Evolutionary conservation across 2,329 filamentous ascomycete genomes (phyloP).

Genomic region (Talaromyces sp.): DNA sequence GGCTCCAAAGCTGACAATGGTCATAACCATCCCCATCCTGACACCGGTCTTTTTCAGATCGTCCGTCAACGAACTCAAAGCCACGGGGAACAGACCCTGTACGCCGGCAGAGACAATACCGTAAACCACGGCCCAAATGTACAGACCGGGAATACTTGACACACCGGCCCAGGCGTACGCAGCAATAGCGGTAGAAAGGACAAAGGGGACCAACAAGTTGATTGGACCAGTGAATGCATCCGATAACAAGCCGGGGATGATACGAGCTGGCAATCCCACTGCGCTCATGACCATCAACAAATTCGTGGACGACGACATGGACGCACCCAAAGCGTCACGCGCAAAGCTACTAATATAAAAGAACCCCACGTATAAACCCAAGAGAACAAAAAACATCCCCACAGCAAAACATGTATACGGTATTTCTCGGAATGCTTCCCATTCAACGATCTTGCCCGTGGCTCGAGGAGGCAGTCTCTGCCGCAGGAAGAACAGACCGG

Average conservation of each 20-base stretch:
- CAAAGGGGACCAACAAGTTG: conserved; percentile 12
- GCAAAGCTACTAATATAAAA: conserved; percentile 14
- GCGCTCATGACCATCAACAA: conserved; percentile 63
- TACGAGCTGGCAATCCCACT: conserved; percentile 53
- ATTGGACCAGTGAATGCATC: conserved; percentile 12
- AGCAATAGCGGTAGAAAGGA: not conserved
- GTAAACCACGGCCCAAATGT: conserved; percentile 11
- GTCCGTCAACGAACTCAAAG: conserved; percentile 50
- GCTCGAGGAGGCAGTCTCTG: conserved; percentile 9
- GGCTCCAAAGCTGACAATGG: conserved; percentile 49
- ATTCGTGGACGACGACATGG: conserved; percentile 49
- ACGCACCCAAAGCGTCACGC: conserved; percentile 36
- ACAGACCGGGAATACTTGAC: not conserved
- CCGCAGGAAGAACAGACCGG: conserved; percentile 3
- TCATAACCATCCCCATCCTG: conserved; percentile 55
- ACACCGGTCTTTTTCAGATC: conserved; percentile 51
- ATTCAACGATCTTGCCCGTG: conserved; percentile 10
- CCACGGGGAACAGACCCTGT: conserved; percentile 55
- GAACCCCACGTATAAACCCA: conserved; percentile 13
- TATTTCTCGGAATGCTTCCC: conserved; percentile 8
- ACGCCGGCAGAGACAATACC: conserved; percentile 5
- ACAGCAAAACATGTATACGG: conserved; percentile 11
- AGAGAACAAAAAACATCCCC: conserved; percentile 13
- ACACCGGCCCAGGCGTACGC: conserved; percentile 14
- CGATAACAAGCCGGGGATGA: conserved; percentile 46